Evolutionary conservation across 2,329 filamentous ascomycete genomes (phyloP).

Genomic region (Bipolaris oryzae): DNA sequence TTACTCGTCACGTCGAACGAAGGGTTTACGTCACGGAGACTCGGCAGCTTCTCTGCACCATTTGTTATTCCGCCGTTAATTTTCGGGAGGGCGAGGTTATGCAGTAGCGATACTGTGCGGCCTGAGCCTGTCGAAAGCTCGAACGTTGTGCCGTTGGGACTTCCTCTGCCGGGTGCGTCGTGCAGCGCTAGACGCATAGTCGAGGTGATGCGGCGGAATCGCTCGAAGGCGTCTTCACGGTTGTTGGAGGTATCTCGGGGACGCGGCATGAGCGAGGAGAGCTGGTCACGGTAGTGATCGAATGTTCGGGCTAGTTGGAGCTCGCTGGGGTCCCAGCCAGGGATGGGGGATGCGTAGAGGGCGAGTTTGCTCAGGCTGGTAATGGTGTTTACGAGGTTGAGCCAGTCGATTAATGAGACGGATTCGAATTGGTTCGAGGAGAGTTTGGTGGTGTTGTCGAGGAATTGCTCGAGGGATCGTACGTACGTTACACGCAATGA

Average conservation of each 20-base stretch:
- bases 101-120: constrained; percentile 41
- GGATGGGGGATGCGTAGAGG: constrained; percentile 36
- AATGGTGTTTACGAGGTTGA: constrained; percentile 37
- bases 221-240: constrained; percentile 40
- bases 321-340: constrained; percentile 43
- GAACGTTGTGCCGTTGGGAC: constrained; percentile 42
- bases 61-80: constrained; percentile 33
- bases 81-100: constrained; percentile 40
- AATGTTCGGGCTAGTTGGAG: constrained; percentile 42
- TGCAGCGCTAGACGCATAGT: constrained; percentile 39
- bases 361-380: constrained; percentile 40
- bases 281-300: constrained; percentile 41
- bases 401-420: constrained; percentile 42
- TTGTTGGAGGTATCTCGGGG: constrained; percentile 30
- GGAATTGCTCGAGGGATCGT: constrained; percentile 42
- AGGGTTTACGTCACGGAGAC: constrained; percentile 38
- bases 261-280: constrained; percentile 41
- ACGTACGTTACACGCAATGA: constrained; percentile 42
- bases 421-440: constrained; percentile 35
- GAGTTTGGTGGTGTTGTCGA: constrained; percentile 41
- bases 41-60: constrained; percentile 33
- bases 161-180: constrained; percentile 28
- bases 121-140: constrained; percentile 44
- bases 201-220: constrained; percentile 43
- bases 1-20: constrained; percentile 38